Percentiles rank a stretch among this genome's conserved stretches.
Conservation (phyloP, 1,139 yeast species). For the Saccharomyces pastorianus region DNA sequence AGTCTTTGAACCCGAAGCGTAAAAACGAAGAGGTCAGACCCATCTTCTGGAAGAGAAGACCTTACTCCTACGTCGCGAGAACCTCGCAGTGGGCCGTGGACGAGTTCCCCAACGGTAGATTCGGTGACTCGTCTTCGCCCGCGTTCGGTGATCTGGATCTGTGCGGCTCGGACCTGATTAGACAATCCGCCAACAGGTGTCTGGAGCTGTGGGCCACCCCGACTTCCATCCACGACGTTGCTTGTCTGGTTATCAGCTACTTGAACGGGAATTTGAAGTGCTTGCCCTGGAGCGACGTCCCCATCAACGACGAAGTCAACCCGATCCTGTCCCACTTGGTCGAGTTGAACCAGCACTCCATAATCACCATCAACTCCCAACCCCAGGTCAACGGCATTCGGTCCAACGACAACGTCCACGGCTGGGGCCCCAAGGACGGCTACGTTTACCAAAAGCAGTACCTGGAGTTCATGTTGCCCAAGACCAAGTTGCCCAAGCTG, state of each 20-base stretch:
- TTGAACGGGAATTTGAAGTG: constrained; percentile 62
- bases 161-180: constrained; percentile 66
- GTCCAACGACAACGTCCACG: constrained; percentile 67
- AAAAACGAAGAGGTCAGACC: constrained; percentile 83
- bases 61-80: constrained; percentile 79
- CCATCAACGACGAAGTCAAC: constrained; percentile 69
- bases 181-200: constrained; percentile 74
- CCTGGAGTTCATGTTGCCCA: constrained; percentile 73
- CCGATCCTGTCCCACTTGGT: constrained; percentile 54
- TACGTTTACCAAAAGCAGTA: constrained; percentile 91
- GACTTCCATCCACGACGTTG: constrained; percentile 46
- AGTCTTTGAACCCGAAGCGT: constrained; percentile 75
- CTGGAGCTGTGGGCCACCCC: constrained; percentile 87
- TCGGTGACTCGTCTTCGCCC: constrained; percentile 92
- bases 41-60: constrained; percentile 92
- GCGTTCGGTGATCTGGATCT: constrained; percentile 84
- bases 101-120: constrained; percentile 90
- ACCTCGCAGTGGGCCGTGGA: constrained; percentile 77
- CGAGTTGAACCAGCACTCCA: constrained; percentile 54
- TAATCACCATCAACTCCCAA: constrained; percentile 84
- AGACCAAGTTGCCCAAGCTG: constrained; percentile 35
- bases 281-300: constrained; percentile 93
- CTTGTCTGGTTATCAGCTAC: constrained; percentile 54
- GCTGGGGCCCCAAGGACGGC: constrained; percentile 96
- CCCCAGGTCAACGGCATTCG: constrained; percentile 81